These are phyloP conservation scores for Zygosaccharomyces sapae DNA, from an alignment of 1,139 yeast species.

Conservation along the genomic window DNA sequence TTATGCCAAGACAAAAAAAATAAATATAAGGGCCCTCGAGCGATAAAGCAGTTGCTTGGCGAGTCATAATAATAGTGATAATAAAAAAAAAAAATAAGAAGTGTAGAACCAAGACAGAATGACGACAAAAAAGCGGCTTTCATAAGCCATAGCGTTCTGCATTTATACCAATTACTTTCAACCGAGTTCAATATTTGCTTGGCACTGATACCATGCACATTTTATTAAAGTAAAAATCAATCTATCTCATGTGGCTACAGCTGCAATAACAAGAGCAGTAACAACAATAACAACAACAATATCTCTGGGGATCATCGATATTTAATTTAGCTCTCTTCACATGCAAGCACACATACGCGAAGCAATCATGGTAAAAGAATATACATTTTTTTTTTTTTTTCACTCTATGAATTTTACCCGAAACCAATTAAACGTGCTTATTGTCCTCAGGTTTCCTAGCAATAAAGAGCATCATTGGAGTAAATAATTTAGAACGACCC, in stretches of 20 bases:
- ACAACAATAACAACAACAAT: no score
- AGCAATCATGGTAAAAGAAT: conserved; percentile 4
- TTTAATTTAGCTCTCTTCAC: conserved; percentile 1
- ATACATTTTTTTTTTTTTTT: conserved; percentile 1
- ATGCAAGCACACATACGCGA: not conserved
- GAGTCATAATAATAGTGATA: not conserved
- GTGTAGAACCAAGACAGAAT: not conserved
- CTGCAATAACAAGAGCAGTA: no score
- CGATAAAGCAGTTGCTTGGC: not conserved
- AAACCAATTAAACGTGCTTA: conserved; percentile 2
- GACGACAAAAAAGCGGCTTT: not conserved
- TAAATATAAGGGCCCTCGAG: not conserved
- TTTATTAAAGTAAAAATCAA: no score
- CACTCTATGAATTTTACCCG: not conserved
- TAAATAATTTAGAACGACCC: conserved; percentile 81
- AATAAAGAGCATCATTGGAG: conserved; percentile 94
- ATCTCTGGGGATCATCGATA: not conserved
- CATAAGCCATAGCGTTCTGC: no score
- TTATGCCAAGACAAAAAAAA: conserved; percentile 1
- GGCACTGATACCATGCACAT: no score
- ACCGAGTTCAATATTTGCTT: no score
- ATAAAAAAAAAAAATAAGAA: not conserved
- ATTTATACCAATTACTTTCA: no score
- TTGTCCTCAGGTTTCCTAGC: conserved; percentile 62
- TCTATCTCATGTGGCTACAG: no score